A percentile compares a stretch with the other conserved stretches of the same genome.
These are phyloP conservation scores for Stachybotrys echinatus DNA, from an alignment of 2,329 filamentous ascomycete species.

Conservation along the genomic window DNA sequence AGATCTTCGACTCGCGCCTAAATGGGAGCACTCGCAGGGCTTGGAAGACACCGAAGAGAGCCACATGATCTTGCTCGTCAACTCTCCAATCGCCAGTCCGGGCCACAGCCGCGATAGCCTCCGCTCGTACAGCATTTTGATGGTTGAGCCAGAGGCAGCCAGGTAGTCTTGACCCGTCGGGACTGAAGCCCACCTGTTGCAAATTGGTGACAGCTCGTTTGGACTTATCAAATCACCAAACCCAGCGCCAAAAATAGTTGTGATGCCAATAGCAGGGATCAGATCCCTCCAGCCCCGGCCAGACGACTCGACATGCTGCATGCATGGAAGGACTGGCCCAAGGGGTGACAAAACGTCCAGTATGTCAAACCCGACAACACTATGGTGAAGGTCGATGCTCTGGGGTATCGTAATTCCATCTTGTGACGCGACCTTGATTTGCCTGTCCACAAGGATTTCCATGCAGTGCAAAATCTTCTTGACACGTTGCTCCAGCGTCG, in stretches of 20 bases:
- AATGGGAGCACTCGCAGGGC: neutral
- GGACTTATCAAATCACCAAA: neutral
- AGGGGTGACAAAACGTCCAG: neutral
- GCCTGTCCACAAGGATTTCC: neutral
- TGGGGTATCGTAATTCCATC: neutral
- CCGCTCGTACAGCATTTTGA: neutral
- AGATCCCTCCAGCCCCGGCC: neutral
- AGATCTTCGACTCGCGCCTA: neutral
- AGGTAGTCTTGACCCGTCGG: neutral
- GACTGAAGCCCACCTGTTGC: neutral
- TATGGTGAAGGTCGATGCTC: neutral
- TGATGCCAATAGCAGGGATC: neutral
- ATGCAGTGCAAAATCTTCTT: neutral
- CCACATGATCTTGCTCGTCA: constrained; percentile 1
- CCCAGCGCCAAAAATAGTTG: neutral
- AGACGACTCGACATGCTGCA: neutral
- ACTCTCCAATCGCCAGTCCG: neutral
- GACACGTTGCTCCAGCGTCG: neutral
- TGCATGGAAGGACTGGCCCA: neutral
- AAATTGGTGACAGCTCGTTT: neutral
- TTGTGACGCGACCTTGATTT: neutral
- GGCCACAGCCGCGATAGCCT: neutral
- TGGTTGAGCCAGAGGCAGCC: neutral
- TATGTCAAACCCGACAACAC: neutral
- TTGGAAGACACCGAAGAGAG: neutral